A percentile compares a stretch with the other conserved stretches of the same genome.
Evolutionary conservation across 2,329 filamentous ascomycete genomes (phyloP).

Genomic region (Colletotrichum costaricense): DNA sequence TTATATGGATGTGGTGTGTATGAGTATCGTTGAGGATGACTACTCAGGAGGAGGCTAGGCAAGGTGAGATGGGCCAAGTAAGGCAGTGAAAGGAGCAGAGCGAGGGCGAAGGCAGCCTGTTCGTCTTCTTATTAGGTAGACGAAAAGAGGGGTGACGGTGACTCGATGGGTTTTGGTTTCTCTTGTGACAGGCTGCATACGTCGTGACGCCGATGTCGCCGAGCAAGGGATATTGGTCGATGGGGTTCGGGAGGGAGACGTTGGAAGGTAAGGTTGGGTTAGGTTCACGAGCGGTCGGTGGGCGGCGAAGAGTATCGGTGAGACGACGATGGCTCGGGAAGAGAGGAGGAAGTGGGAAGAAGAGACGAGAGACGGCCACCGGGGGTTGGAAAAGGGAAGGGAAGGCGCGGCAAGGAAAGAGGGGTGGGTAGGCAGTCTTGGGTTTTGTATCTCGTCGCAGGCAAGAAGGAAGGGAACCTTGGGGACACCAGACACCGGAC

Average conservation of each 20-base stretch:
- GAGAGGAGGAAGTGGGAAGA: neutral
- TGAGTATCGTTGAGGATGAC: slow-evolving; percentile 1
- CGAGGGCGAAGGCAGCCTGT: neutral
- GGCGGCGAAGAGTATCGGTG: slow-evolving; percentile 18
- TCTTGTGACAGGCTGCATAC: slow-evolving; percentile 2
- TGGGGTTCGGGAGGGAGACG: neutral
- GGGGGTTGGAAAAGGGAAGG: slow-evolving; percentile 1
- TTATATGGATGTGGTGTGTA: slow-evolving; percentile 21
- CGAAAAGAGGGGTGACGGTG: slow-evolving; percentile 1
- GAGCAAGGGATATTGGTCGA: slow-evolving; percentile 24
- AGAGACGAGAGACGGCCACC: neutral
- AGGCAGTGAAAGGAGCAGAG: neutral
- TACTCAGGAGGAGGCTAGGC: neutral
- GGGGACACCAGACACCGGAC: slow-evolving; percentile 11
- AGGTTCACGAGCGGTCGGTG: slow-evolving; percentile 5
- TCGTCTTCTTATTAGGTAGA: neutral
- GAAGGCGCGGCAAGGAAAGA: slow-evolving; percentile 17
- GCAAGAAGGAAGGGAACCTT: slow-evolving; percentile 26
- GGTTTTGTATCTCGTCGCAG: slow-evolving; percentile 37
- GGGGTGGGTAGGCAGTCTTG: slow-evolving; percentile 29
- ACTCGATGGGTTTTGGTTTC: neutral
- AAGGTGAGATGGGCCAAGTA: neutral
- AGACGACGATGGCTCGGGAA: slow-evolving; percentile 5
- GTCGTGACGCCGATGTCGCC: slow-evolving; percentile 26
- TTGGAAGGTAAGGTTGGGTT: neutral